Evolutionary conservation across 441 rosid genomes (phyloP), one percentile per base, ranked within the genome.

Genomic region (Arabidopsis hybrid): DNA sequence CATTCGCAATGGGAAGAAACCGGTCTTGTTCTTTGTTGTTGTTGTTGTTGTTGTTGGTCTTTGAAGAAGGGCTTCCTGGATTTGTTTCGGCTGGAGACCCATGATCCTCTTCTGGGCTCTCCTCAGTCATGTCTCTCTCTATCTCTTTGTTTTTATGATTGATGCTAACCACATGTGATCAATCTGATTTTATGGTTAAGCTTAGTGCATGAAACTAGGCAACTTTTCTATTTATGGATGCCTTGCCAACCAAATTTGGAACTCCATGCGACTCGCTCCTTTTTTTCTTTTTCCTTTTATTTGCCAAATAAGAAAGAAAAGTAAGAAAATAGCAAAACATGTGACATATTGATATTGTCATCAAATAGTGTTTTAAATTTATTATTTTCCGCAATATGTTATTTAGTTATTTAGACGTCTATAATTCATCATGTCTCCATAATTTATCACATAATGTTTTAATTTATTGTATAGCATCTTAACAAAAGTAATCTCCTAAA

Each of bases 1-100:
- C 93, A 47, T 89, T 89, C 5, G 97, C 92, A 39, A 89, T 90
- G 0, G 95, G 95, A 11, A 91, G 88, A 46, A 89, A 88, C 21
- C 89, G 81, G 57, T 89, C 92, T 71, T 88, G 95, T 76, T 90
- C 93, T 80, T 89, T 89, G 45, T 74, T 85, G 63, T 39, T 80
- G 64, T 29, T 68, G 65, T 55, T 69, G 77, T 60, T 51, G 16
- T 53, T 56, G 60, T 13, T 56, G 18, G 40, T 74, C 56, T 69
- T 83, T 11, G 70, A 71, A 57, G 85, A 78, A 11, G 87, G 88
- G 73, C 87, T 87, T 58, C 84, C 87, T 1, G 83, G 89, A 60
- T 82, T 84, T 18, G 69, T 86, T 57, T 68, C 75, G 0, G 43
- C 61, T 16, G 73, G 81, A 58, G 79, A 62, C 70, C 67, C 72